These are phyloP conservation scores for Claviceps purpurea DNA, from an alignment of 2,329 filamentous ascomycete species.

Conservation along the genomic window DNA sequence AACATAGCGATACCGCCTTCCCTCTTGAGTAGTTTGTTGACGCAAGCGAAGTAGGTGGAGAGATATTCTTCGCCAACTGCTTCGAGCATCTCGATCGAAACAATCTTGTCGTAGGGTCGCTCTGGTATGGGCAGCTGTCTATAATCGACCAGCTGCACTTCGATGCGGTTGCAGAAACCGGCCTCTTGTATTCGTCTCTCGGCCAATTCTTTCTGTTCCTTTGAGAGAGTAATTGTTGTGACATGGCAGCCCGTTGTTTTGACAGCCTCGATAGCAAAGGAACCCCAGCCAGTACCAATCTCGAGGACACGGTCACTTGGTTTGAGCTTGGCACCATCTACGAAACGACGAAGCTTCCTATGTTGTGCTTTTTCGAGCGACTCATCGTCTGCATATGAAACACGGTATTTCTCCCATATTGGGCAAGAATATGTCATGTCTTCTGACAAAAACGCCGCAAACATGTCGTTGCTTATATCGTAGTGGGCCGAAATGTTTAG, in stretches of 20 bases:
- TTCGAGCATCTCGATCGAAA: conserved; percentile 69
- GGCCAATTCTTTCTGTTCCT: conserved; percentile 55
- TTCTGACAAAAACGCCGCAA: conserved; percentile 57
- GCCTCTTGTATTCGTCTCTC: conserved; percentile 50
- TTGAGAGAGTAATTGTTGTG: conserved; percentile 54
- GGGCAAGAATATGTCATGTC: conserved; percentile 69
- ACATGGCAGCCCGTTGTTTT: conserved; percentile 52
- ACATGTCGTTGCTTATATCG: conserved; percentile 66
- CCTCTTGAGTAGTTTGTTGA: conserved; percentile 50
- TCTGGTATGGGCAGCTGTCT: conserved; percentile 42
- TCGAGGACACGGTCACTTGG: conserved; percentile 56
- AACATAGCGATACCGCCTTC: conserved; percentile 56
- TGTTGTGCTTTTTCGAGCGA: conserved; percentile 52
- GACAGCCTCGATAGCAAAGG: conserved; percentile 58
- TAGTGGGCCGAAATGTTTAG: conserved; percentile 62
- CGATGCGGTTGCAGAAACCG: conserved; percentile 45
- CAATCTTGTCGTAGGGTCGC: conserved; percentile 51
- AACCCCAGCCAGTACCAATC: conserved; percentile 66
- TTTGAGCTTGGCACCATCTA: conserved; percentile 51
- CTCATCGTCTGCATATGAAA: conserved; percentile 25
- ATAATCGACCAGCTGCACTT: conserved; percentile 58
- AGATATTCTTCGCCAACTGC: conserved; percentile 57
- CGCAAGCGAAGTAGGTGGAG: conserved; percentile 50
- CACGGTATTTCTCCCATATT: conserved; percentile 35
- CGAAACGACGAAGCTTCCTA: conserved; percentile 52